A percentile compares a stretch with the other conserved stretches of the same genome.
These are phyloP conservation scores for Cladosporium sp. DNA, from an alignment of 2,329 filamentous ascomycete species.

Conservation along the genomic window DNA sequence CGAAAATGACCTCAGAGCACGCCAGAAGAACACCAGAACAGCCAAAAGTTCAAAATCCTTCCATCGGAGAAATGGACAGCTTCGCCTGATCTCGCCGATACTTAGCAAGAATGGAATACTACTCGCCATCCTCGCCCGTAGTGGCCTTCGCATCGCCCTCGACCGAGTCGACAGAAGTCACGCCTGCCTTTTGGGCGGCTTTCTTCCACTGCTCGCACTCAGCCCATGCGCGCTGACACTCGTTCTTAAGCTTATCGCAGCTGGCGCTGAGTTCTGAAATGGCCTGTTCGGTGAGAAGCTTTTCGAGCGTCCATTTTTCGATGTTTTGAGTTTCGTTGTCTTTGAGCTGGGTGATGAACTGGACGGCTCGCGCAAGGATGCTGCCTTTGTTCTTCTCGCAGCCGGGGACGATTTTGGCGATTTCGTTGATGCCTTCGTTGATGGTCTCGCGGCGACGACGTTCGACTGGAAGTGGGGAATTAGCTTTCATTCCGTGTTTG, in stretches of 20 bases:
- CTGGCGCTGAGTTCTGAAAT: conserved; percentile 82
- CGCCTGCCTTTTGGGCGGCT: conserved; percentile 32
- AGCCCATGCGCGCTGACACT: conserved; percentile 72
- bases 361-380: conserved; percentile 86
- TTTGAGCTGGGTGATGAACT: conserved; percentile 90
- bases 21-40: too few species aligned
- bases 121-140: conserved; percentile 1
- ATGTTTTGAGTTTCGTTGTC: conserved; percentile 93
- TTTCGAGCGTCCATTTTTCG: conserved; percentile 89
- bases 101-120: background rate
- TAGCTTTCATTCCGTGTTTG: conserved; percentile 7
- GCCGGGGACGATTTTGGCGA: conserved; percentile 94
- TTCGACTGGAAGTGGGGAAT: conserved; percentile 62
- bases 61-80: too few species aligned
- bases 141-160: conserved; percentile 11
- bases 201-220: conserved; percentile 78
- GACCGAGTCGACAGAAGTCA: conserved; percentile 21
- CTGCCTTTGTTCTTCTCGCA: conserved; percentile 99
- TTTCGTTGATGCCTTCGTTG: conserved; percentile 97
- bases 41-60: too few species aligned
- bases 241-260: conserved; percentile 80
- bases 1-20: too few species aligned
- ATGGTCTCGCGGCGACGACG: conserved; percentile 95
- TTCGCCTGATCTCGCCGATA: background rate
- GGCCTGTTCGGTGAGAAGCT: conserved; percentile 82